Percentiles rank a stretch among this genome's conserved stretches.
Conservation (phyloP, 371 early-diverging fungal genomes). For the Gilbertella persicaria region DNA sequence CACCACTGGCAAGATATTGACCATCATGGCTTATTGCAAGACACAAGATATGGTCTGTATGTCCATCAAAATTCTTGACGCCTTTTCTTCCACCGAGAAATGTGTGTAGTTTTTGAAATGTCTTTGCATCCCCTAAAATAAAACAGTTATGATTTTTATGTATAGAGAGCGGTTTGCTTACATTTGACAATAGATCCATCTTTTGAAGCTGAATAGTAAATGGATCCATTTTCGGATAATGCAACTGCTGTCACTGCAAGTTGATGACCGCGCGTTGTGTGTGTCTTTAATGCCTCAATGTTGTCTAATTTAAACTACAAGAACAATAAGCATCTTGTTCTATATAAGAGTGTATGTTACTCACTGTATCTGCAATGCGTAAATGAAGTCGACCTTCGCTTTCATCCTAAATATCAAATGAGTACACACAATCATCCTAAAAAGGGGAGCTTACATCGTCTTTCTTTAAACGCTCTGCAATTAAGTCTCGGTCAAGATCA, state of each 20-base stretch:
- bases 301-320: constrained; percentile 48
- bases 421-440: neutral
- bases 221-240: constrained; percentile 65
- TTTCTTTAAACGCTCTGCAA: constrained; percentile 82
- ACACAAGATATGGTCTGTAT: constrained; percentile 79
- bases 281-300: constrained; percentile 39
- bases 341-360: too few relatives aligned
- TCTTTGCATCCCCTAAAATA: constrained; percentile 57
- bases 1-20: constrained; percentile 81
- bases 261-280: constrained; percentile 66
- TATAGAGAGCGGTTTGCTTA: constrained; percentile 30
- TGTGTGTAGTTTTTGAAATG: constrained; percentile 59
- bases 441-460: constrained; percentile 68
- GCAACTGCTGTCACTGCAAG: constrained; percentile 81
- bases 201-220: constrained; percentile 86
- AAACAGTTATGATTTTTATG: neutral
- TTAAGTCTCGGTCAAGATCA: constrained; percentile 90
- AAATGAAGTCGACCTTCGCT: constrained; percentile 54
- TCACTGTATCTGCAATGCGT: constrained; percentile 52
- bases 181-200: constrained; percentile 89
- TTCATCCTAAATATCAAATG: constrained; percentile 44
- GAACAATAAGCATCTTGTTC: constrained; percentile 4
- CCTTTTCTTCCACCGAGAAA: constrained; percentile 76
- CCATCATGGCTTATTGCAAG: constrained; percentile 85
- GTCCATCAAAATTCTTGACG: constrained; percentile 77